A percentile compares a stretch with the other conserved stretches of the same genome.
Evolutionary conservation across 2,329 filamentous ascomycete genomes (phyloP).

Genomic region (Aspergillus arachidicola): DNA sequence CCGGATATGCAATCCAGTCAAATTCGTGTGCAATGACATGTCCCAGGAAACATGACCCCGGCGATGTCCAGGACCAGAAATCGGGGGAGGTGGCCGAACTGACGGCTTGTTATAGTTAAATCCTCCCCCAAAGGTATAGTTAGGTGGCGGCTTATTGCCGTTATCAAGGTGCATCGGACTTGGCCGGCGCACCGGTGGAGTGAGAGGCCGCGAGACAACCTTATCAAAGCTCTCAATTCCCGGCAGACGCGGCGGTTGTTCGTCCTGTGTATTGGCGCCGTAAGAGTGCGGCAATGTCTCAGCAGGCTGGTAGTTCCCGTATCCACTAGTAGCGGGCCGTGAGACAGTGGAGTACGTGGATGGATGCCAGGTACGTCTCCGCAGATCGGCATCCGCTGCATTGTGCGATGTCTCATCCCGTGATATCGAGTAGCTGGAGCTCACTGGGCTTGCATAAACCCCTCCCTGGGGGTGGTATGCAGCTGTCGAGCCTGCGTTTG

Average conservation of each 20-base stretch:
- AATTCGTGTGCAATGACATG: conserved; percentile 47
- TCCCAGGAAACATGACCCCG: conserved; percentile 53
- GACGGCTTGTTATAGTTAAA: conserved; percentile 39
- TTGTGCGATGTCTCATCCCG: conserved; percentile 37
- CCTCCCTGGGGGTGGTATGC: conserved; percentile 61
- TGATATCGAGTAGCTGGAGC: conserved; percentile 56
- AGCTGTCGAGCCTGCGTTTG: conserved; percentile 58
- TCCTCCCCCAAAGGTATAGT: conserved; percentile 33
- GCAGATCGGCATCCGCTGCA: conserved; percentile 71
- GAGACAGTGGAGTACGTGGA: conserved; percentile 65
- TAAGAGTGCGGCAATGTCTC: conserved; percentile 61
- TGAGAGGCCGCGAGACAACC: conserved; percentile 58
- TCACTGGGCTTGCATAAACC: conserved; percentile 68
- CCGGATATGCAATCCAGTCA: conserved; percentile 47
- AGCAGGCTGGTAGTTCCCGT: conserved; percentile 75
- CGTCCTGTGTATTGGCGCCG: conserved; percentile 53
- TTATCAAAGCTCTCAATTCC: conserved; percentile 93
- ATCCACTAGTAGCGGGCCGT: conserved; percentile 68
- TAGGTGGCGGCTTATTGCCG: conserved; percentile 40
- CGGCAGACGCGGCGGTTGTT: conserved; percentile 71
- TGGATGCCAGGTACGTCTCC: conserved; percentile 88
- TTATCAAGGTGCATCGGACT: conserved; percentile 79
- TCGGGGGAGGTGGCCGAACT: conserved; percentile 42
- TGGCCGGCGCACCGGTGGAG: conserved; percentile 65
- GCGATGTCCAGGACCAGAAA: conserved; percentile 48